Conservation (phyloP, 1,284 basidiomycete genomes). For the Marasmius oreades region DNA sequence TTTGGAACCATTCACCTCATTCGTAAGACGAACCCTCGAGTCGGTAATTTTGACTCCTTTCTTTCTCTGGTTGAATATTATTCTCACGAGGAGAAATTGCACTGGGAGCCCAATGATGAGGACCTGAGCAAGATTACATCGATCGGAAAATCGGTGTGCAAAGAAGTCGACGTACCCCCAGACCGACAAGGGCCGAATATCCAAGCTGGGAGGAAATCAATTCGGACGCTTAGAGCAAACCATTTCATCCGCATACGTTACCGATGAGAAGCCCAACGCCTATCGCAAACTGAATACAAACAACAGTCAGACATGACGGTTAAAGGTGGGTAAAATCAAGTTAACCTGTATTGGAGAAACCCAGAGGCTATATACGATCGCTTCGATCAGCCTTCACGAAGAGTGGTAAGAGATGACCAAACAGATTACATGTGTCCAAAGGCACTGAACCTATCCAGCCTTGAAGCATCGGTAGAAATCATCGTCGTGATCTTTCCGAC, state of each 20-base stretch:
- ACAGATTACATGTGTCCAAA: slow-evolving; percentile 48
- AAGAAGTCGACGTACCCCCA: slow-evolving; percentile 44
- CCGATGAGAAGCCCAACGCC: slow-evolving; percentile 64
- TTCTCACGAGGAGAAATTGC: slow-evolving; percentile 57
- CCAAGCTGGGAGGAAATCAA: slow-evolving; percentile 43
- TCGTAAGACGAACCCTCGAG: slow-evolving; percentile 60
- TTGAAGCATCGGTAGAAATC: slow-evolving; percentile 59
- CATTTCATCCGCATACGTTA: slow-evolving; percentile 36
- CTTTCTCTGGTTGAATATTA: slow-evolving; percentile 61
- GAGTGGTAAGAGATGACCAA: no score
- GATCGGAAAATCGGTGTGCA: slow-evolving; percentile 5
- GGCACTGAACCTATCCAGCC: slow-evolving; percentile 45
- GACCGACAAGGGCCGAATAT: slow-evolving; percentile 67
- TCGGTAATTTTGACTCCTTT: slow-evolving; percentile 75
- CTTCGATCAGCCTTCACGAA: slow-evolving; percentile 2
- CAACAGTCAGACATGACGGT: not conserved
- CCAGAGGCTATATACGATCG: slow-evolving; percentile 45
- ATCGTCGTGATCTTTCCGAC: slow-evolving; percentile 71
- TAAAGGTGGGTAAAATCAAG: no score
- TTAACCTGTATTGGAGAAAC: slow-evolving; percentile 50
- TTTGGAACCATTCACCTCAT: slow-evolving; percentile 37
- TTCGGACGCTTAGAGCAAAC: not conserved
- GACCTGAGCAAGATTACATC: slow-evolving; percentile 29
- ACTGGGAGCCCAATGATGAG: slow-evolving; percentile 60
- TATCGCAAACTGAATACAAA: slow-evolving; percentile 44